A percentile compares a stretch with the other conserved stretches of the same genome.
Conservation (phyloP, 164 flowering plant genomes). For the Akebia trifoliata region DNA sequence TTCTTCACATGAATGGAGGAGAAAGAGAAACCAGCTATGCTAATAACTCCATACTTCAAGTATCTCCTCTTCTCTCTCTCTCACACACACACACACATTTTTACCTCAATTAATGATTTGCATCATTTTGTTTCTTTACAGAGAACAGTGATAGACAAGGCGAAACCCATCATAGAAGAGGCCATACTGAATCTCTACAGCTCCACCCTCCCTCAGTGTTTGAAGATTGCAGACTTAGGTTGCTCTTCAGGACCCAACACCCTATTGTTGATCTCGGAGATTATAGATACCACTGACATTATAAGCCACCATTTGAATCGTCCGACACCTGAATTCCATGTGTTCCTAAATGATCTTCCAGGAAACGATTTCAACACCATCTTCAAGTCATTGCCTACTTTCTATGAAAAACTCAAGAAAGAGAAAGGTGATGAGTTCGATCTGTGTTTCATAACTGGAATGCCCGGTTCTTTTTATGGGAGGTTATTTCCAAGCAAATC, state of each 20-base stretch:
- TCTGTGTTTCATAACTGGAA: constrained; percentile 42
- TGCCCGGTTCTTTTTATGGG: constrained; percentile 56
- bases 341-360: constrained; percentile 55
- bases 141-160: constrained; percentile 35
- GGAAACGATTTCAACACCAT: constrained; percentile 51
- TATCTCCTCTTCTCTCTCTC: constrained; percentile 15
- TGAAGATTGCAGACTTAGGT: constrained; percentile 52
- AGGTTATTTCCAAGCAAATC: constrained; percentile 43
- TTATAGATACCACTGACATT: constrained; percentile 25
- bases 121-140: constrained; percentile 11
- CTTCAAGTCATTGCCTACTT: constrained; percentile 30
- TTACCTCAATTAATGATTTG: too few relatives aligned
- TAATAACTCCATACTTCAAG: constrained; percentile 38
- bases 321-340: constrained; percentile 30
- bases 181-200: constrained; percentile 29
- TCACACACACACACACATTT: background rate
- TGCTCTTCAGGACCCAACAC: constrained; percentile 79
- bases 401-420: constrained; percentile 20
- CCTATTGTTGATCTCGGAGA: constrained; percentile 23
- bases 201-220: constrained; percentile 10
- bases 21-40: constrained; percentile 38
- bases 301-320: constrained; percentile 7
- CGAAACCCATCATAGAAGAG: constrained; percentile 34
- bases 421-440: constrained; percentile 19
- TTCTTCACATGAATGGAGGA: constrained; percentile 29